Evolutionary conservation across 257 asterid genomes (phyloP), one percentile per base, ranked within the genome.

Genomic region (Ocimum tenuiflorum): DNA sequence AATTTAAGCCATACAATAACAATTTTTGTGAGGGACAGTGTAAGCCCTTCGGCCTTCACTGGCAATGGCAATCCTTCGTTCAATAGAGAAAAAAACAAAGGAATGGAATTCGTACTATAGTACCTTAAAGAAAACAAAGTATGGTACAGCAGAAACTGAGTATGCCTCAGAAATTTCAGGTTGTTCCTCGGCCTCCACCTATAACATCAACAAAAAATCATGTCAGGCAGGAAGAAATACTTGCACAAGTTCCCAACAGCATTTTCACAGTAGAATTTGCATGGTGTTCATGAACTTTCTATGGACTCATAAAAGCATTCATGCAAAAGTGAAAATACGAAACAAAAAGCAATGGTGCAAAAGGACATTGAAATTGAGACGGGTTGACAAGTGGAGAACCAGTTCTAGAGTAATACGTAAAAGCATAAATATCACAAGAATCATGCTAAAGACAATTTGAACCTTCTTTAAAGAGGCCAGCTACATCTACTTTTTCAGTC

Each of bases 151-250:
- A 70, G 97, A 81, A 62, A 94, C 95, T 2, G 91, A 76, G 80
- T 86, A 79, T 8, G 83, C 85, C 81, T 90, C 99, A 50, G 96
- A 90, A 57, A 94, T 86, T 63, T 88, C 96, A 27, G 97, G 95
- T 59, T 94, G 97, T 70, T 88, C 99, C 78, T 94, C 99, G 70
- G 99, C 99, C 85, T 90, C 97, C 39, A 88, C 99, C 99, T 94
- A 57, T 17, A 70, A 68, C 17, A 68, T 41, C 70, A 80, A 8
- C 17, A 75, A 14, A 58, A 55, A 65, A 65, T 46, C 7, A 68
- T 46, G 42, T 57, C 65, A 70, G 53, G 49, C 24, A 68, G 42
- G 48, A 15, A 14, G 19, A 55, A 48, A 45, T 49, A 65, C 33
- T 45, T 29, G 35, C 43, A 59, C 20, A 51, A 11, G 27, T 39